A percentile compares a stretch with the other conserved stretches of the same genome.
Conservation (phyloP, 495 filamentous ascomycete species). For the Durotheca rogersii region DNA sequence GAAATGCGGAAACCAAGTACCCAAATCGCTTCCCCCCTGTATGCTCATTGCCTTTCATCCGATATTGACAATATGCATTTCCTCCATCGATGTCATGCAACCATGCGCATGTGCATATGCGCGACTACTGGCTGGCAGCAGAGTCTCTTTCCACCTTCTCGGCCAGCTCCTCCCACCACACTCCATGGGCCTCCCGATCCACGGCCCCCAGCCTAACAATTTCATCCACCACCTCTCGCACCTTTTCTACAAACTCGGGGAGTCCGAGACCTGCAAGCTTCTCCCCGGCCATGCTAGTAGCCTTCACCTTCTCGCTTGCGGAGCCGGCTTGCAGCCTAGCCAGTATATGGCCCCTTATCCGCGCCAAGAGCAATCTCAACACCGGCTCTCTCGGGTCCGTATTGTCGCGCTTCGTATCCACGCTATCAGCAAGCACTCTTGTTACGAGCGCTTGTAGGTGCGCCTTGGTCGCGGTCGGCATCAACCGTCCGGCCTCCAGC, state of each 20-base stretch:
- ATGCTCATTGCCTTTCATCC: slow-evolving; percentile 11
- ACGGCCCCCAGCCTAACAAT: slow-evolving; percentile 71
- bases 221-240: slow-evolving; percentile 81
- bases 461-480: slow-evolving; percentile 65
- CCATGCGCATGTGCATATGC: slow-evolving; percentile 10
- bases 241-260: slow-evolving; percentile 82
- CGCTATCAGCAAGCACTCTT: slow-evolving; percentile 50
- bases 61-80: slow-evolving; percentile 2
- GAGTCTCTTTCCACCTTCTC: slow-evolving; percentile 43
- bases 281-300: slow-evolving; percentile 81
- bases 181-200: slow-evolving; percentile 75
- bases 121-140: slow-evolving; percentile 10
- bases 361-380: slow-evolving; percentile 72
- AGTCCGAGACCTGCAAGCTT: slow-evolving; percentile 77
- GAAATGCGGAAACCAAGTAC: slow-evolving; percentile 19
- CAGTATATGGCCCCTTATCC: slow-evolving; percentile 74
- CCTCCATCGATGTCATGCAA: neutral
- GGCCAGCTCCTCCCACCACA: slow-evolving; percentile 75
- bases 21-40: slow-evolving; percentile 16
- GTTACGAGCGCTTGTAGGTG: slow-evolving; percentile 56
- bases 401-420: slow-evolving; percentile 34
- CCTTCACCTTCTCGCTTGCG: slow-evolving; percentile 75
- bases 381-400: slow-evolving; percentile 73
- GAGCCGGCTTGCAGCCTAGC: slow-evolving; percentile 71
- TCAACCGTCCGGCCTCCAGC: slow-evolving; percentile 74